These are phyloP conservation scores for Cystobasidiaceae sp. DNA, from an alignment of 1,284 basidiomycete genomes.

Conservation along the genomic window DNA sequence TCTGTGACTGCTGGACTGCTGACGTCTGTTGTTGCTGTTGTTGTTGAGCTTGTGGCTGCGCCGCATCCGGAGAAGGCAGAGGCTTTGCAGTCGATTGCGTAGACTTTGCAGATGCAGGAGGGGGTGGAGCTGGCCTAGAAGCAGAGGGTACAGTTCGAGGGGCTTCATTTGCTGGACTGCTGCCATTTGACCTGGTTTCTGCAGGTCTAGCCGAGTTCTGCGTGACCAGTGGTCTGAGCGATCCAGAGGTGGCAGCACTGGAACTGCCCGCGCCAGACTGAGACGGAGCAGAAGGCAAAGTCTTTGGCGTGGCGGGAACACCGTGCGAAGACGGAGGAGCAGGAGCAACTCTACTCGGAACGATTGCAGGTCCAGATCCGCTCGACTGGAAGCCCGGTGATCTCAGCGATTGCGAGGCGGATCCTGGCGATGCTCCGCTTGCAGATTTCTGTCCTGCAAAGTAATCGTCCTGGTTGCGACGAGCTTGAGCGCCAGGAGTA, in stretches of 20 bases:
- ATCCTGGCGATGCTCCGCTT: neutral
- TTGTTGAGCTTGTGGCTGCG: neutral
- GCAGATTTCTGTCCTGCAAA: neutral
- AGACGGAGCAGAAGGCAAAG: neutral
- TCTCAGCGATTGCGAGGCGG: neutral
- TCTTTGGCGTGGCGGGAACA: neutral
- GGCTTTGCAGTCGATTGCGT: conserved; percentile 53
- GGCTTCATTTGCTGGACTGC: conserved; percentile 44
- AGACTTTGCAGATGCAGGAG: conserved; percentile 55
- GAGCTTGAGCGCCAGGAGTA: neutral
- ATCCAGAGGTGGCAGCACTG: neutral
- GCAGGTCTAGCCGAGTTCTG: conserved; percentile 18
- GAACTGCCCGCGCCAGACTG: neutral
- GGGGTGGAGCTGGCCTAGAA: conserved; percentile 51
- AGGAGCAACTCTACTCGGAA: conserved; percentile 31
- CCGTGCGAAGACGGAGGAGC: neutral
- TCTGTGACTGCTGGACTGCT: neutral
- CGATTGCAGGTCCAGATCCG: conserved; percentile 30
- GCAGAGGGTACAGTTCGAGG: conserved; percentile 53
- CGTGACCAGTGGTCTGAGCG: conserved; percentile 38
- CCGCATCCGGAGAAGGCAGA: conserved; percentile 45
- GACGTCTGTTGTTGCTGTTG: neutral
- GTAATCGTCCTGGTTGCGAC: conserved; percentile 20
- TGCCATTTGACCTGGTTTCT: conserved; percentile 2
- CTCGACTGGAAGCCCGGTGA: neutral